Conservation (phyloP, 345 rosid genomes). For the Citrus sinensis region DVS_A1.0 CM039162.1:8141501-8142000, state of each 20-base stretch:
- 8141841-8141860: slow-evolving; percentile 68
- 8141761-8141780: not conserved
- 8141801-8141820: not conserved
- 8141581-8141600: not conserved
- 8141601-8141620: not conserved
- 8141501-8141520: not conserved
- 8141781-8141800: not conserved
- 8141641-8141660: not conserved
- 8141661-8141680: not conserved
- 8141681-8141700: not conserved
- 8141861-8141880: slow-evolving; percentile 70
- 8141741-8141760: not conserved
- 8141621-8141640: no score
- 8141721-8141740: not conserved
- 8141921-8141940: slow-evolving; percentile 76
- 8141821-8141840: not conserved
- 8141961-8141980: slow-evolving; percentile 55
- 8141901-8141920: slow-evolving; percentile 84
- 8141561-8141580: not conserved
- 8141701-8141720: not conserved
- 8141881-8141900: slow-evolving; percentile 55
- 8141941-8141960: slow-evolving; percentile 50
- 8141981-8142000: slow-evolving; percentile 46
- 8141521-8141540: not conserved
- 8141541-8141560: not conserved